Percentiles rank a stretch among this genome's conserved stretches.
Evolutionary conservation across 2,329 filamentous ascomycete species (phyloP).

Genomic region (Colletotrichum sp.): DNA sequence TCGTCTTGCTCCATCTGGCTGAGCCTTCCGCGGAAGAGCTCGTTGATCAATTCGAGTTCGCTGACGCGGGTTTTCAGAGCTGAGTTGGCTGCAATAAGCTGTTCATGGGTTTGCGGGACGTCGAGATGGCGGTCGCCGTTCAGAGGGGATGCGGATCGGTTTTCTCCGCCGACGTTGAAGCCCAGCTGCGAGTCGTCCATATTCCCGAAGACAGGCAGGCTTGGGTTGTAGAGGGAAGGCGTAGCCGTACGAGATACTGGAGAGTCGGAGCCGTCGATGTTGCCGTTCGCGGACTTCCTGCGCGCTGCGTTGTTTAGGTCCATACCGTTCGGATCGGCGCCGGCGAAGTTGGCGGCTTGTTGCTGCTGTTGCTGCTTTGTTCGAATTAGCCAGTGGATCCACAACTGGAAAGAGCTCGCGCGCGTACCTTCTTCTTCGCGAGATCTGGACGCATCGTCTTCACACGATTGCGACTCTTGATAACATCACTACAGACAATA

Average conservation of each 20-base stretch:
- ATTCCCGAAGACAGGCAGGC: constrained; percentile 80
- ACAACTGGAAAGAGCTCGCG: not conserved
- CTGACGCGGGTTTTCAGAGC: constrained; percentile 93
- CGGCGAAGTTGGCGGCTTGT: constrained; percentile 46
- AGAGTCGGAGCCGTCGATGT: constrained; percentile 77
- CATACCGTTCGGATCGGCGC: constrained; percentile 63
- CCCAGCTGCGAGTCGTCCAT: constrained; percentile 72
- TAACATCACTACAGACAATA: constrained; percentile 68
- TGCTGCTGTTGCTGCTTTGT: constrained; percentile 32
- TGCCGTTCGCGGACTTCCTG: constrained; percentile 74
- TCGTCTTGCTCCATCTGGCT: constrained; percentile 81
- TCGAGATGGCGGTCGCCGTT: constrained; percentile 71
- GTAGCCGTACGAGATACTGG: constrained; percentile 82
- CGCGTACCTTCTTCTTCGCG: constrained; percentile 80
- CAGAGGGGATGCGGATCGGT: constrained; percentile 52
- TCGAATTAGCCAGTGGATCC: constrained; percentile 1
- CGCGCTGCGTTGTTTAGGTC: constrained; percentile 56
- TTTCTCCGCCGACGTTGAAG: constrained; percentile 59
- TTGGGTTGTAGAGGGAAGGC: constrained; percentile 75
- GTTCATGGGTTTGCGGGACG: constrained; percentile 78
- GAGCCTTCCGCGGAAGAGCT: constrained; percentile 77
- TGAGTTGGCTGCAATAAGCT: constrained; percentile 79
- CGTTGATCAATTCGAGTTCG: constrained; percentile 94
- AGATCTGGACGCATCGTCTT: constrained; percentile 84
- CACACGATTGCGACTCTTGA: constrained; percentile 98